phyloP scores from a whole-genome alignment of 73 alveolate genomes.

The Paramecium octaurelia region DNA sequence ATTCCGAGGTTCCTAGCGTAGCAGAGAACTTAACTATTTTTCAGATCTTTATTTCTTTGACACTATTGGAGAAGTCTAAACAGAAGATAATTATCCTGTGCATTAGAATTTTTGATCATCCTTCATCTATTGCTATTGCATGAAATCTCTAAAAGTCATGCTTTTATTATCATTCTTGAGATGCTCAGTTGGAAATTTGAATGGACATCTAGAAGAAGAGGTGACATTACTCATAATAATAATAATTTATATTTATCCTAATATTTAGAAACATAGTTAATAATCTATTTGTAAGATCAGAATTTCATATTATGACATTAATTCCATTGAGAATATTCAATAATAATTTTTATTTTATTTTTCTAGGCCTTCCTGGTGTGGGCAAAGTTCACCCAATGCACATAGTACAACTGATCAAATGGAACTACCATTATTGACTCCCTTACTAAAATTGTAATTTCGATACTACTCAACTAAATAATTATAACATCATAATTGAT shows the following conservation, averaged over 20 bases:
- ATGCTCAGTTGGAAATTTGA: neutral
- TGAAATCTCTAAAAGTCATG: neutral
- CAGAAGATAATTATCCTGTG: neutral
- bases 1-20: neutral
- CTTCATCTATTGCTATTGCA: neutral
- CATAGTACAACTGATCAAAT: neutral
- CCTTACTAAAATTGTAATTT: neutral
- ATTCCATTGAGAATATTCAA: neutral
- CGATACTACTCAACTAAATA: neutral
- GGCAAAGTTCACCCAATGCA: neutral
- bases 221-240: neutral
- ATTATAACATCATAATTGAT: neutral
- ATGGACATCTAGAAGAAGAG: neutral
- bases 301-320: neutral
- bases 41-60: neutral
- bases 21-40: neutral
- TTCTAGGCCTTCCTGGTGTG: neutral
- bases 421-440: neutral
- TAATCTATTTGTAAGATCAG: neutral
- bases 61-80: neutral
- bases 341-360: too few species aligned
- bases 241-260: neutral
- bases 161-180: neutral
- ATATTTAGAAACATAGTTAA: neutral
- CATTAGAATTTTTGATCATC: neutral